These are phyloP conservation scores for Candida frijolesensis DNA, from an alignment of 1,139 yeast genomes.

Conservation along the genomic window DNA sequence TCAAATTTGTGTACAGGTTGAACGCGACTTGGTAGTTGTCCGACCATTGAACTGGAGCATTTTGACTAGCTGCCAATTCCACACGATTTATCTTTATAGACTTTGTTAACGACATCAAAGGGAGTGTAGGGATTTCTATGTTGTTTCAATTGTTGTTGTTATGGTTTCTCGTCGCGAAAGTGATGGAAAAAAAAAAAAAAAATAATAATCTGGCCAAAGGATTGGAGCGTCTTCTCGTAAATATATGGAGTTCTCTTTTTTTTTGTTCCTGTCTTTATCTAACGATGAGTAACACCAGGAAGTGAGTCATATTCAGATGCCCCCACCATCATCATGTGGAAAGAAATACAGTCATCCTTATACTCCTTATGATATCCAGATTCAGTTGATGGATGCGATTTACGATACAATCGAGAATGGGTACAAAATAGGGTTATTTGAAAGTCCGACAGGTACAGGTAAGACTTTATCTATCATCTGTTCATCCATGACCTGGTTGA, in stretches of 20 bases:
- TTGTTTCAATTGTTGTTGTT: background rate
- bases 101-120: constrained; percentile 19
- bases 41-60: constrained; percentile 41
- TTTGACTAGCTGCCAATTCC: constrained; percentile 22
- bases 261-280: background rate
- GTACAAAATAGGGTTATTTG: constrained; percentile 79
- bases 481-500: constrained; percentile 82
- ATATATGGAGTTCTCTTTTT: background rate
- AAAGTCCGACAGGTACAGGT: constrained; percentile 96
- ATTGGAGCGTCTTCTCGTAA: background rate
- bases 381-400: constrained; percentile 73
- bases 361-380: constrained; percentile 77
- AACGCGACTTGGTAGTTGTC: constrained; percentile 41
- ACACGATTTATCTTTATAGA: constrained; percentile 25
- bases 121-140: background rate
- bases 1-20: constrained; percentile 35
- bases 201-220: background rate
- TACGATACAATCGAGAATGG: constrained; percentile 60
- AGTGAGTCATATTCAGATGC: background rate
- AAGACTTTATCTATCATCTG: constrained; percentile 88
- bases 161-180: background rate
- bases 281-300: background rate
- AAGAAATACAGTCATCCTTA: constrained; percentile 70
- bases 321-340: background rate
- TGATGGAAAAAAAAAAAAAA: background rate